Base-by-base conservation (phyloP, 345 rosid species). In the Salix suchowensis region DNA sequence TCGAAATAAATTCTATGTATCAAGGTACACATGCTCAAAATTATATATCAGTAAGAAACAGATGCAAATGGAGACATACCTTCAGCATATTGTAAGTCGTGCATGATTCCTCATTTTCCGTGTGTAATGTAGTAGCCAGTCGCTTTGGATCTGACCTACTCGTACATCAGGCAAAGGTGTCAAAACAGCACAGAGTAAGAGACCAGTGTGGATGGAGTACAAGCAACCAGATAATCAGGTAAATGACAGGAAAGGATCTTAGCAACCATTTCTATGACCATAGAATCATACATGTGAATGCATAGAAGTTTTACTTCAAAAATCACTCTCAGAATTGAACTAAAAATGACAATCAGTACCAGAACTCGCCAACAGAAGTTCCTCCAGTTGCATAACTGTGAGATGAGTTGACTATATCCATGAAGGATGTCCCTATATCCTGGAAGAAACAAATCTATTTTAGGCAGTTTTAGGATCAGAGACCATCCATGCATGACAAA, bases 381-480 rank as follows among this genome's bases (percentile, higher is more conserved):
- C 97, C 98, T 80, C 98, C 99, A 32, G 98, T 92, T 68, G 97
- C 93, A 85, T 89, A 96, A 86, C 91, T 86, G 83, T 96, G 92
- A 65, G 99, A 92, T 58, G 91, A 85, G 80, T 93, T 96, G 18
- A 96, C 91, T 7, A 87, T 84, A 50, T 91, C 93, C 98, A 96
- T 89, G 84, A 96, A 96, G 80, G 79, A 91, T 64, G 85, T 84
- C 9, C 91, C 90, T 7, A 90, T 90, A 32, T 86, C 89, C 99
- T 96, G 88, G 24, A 64, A 82, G 74, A 70, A 26, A 40, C 32
- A 77, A 74, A 78, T 15, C 73, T 81, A 46, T 39, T 19, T 68
- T 28, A 21, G 18, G 11, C 26, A 40, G 11, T 39, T 37, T 21
- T 39, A 39, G 24, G 26, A 68, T 37, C n/a, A 68, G 7, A 16